Conservation (phyloP, 73 alveolate genomes). For the Paramecium bursaria region DNA sequence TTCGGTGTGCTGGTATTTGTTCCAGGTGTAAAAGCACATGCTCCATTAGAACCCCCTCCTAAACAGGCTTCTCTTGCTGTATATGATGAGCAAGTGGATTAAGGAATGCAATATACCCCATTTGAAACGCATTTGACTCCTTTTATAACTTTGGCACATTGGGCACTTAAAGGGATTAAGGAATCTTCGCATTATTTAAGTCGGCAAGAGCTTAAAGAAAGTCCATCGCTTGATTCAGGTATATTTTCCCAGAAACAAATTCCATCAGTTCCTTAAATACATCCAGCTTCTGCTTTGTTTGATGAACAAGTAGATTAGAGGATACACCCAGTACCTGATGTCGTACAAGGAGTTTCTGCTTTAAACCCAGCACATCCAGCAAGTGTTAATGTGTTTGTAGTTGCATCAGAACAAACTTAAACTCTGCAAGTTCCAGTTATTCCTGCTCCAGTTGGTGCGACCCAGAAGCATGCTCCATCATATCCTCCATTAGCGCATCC, state of each 20-base stretch:
- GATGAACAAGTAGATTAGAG: slow-evolving; percentile 8
- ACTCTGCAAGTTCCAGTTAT: background rate
- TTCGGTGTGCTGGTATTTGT: background rate
- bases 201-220: background rate
- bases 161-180: background rate
- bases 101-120: slow-evolving; percentile 2
- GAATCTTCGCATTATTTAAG: background rate
- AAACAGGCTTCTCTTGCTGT: slow-evolving; percentile 30
- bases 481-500: slow-evolving; percentile 16
- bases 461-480: slow-evolving; percentile 55
- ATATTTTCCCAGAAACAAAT: background rate
- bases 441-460: background rate
- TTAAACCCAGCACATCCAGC: slow-evolving; percentile 25
- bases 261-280: slow-evolving; percentile 35
- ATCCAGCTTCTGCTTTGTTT: slow-evolving; percentile 33
- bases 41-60: slow-evolving; percentile 40
- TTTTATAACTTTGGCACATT: too few species aligned
- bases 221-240: background rate
- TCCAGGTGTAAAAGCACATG: slow-evolving; percentile 39
- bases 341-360: background rate
- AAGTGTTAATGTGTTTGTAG: background rate
- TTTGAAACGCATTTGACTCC: slow-evolving; percentile 2
- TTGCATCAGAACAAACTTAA: slow-evolving; percentile 24
- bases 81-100: background rate
- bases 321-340: slow-evolving; percentile 38